A percentile compares a stretch with the other conserved stretches of the same genome.
These are phyloP conservation scores for Pythium apleroticum DNA, from an alignment of 352 stramenopile genomes.

Conservation along the genomic window DNA sequence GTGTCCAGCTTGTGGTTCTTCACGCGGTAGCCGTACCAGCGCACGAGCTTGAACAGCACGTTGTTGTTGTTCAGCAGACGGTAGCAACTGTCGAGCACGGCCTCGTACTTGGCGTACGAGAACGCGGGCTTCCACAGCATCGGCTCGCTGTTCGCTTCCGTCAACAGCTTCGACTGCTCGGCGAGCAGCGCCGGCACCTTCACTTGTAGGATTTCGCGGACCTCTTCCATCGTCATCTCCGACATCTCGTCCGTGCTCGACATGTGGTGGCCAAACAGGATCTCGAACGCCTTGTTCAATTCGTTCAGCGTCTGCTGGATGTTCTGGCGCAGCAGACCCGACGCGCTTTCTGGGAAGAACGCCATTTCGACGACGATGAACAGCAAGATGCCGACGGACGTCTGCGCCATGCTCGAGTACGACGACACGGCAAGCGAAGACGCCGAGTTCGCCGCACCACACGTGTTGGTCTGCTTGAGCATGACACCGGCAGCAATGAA, in stretches of 20 bases:
- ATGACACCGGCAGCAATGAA: conserved; percentile 66
- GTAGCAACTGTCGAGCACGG: conserved; percentile 55
- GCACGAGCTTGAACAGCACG: conserved; percentile 73
- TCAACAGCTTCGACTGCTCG: conserved; percentile 59
- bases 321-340: conserved; percentile 51
- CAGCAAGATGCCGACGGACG: conserved; percentile 66
- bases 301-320: conserved; percentile 67
- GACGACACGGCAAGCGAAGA: conserved; percentile 37
- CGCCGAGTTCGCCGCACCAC: conserved; percentile 39
- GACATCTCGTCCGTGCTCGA: conserved; percentile 34
- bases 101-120: conserved; percentile 74
- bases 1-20: conserved; percentile 45
- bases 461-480: conserved; percentile 59
- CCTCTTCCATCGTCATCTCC: conserved; percentile 48
- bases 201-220: conserved; percentile 61
- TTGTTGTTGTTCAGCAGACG: conserved; percentile 84
- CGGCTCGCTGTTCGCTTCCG: conserved; percentile 63
- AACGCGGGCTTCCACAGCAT: conserved; percentile 70
- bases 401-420: conserved; percentile 67
- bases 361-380: conserved; percentile 58
- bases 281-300: conserved; percentile 61
- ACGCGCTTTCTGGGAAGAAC: conserved; percentile 51
- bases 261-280: conserved; percentile 73
- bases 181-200: conserved; percentile 55
- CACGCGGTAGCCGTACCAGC: conserved; percentile 75